Evolutionary conservation across 805 yeast genomes (phyloP), one percentile per base, ranked within the genome.

Genomic region (Kodamaea lidongshanica): DNA sequence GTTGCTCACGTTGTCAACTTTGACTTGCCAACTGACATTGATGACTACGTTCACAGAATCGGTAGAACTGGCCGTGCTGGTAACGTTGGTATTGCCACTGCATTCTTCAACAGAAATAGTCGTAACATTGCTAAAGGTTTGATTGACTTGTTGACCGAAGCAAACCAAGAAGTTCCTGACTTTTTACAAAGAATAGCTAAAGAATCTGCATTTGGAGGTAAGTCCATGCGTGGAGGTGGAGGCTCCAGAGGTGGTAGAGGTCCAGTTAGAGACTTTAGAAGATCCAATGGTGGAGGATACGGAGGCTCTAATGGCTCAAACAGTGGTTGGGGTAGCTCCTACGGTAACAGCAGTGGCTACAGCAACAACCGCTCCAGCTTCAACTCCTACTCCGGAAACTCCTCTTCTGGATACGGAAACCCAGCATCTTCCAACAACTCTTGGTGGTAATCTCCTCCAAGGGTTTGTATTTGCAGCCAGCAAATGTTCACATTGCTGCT

Each of bases 51-150:
- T 37, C 98, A 92, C 72, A 84, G 98, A 72, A 92, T 92, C 58
- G 98, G 98, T 77, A 89, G 98, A 79, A 92, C 99, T 55, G 99
- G 98, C 67, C 92, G 99, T 79, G 99, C 99, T 52, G 98, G 98
- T 75, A 92, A 92, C 70, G 79, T 82, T 40, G 99, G 99, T 83
- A 72, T 84, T 50, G 96, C 99, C 44, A 88, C 96, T 45, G 95
- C 99, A 30, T 92, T 92, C 72, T 85, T 92, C 68, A 92, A 92
- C 81, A 83, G 97, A 69, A 82, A 81, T 59, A 92, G 87, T 77
- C 77, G 73, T 55, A 87, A 87, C 55, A 72, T 94, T 50, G 89
- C 77, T 45, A 84, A 84, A 61, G 96, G 87, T 41, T 67, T 92
- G 59, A 61, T 86, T 52, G 95, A 85, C 33, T 74, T 92, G 48